Percentiles rank a stretch among this genome's conserved stretches.
These are phyloP conservation scores for Mortierella sp. DNA, from an alignment of 371 early-diverging fungal species.

Conservation along the genomic window DNA sequence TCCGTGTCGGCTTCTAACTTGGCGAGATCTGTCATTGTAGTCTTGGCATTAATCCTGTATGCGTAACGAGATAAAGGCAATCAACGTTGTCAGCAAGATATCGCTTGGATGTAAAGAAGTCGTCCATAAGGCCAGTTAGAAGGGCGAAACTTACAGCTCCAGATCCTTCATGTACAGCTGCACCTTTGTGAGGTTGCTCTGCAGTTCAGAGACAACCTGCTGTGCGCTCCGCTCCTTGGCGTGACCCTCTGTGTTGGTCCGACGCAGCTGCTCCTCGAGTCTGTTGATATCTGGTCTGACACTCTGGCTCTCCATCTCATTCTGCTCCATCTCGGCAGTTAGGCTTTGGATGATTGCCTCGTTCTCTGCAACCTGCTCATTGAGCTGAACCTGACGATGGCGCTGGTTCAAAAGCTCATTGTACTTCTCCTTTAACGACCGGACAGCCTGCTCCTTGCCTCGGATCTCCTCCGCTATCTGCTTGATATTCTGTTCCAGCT, in stretches of 20 bases:
- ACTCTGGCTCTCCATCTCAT: slow-evolving; percentile 34
- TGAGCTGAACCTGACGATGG: slow-evolving; percentile 46
- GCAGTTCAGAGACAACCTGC: slow-evolving; percentile 43
- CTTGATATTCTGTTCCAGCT: slow-evolving; percentile 26
- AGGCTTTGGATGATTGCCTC: slow-evolving; percentile 24
- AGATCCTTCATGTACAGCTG: slow-evolving; percentile 57
- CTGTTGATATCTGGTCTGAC: slow-evolving; percentile 32
- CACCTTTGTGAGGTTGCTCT: slow-evolving; percentile 56
- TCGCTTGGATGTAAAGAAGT: too few species aligned
- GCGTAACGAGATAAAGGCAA: neutral
- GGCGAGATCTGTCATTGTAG: slow-evolving; percentile 28
- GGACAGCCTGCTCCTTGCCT: slow-evolving; percentile 40
- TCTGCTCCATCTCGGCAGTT: slow-evolving; percentile 45
- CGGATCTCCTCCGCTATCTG: slow-evolving; percentile 40
- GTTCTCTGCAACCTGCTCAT: slow-evolving; percentile 46
- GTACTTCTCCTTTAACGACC: slow-evolving; percentile 47
- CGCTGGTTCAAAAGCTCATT: slow-evolving; percentile 37
- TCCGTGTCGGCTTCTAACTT: slow-evolving; percentile 30
- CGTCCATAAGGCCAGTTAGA: neutral
- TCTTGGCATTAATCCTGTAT: slow-evolving; percentile 27
- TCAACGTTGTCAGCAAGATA: neutral
- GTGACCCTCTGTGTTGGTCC: slow-evolving; percentile 22
- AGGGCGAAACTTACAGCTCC: slow-evolving; percentile 47
- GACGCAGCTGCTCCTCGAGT: slow-evolving; percentile 17
- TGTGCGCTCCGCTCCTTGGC: slow-evolving; percentile 50